phyloP scores from a whole-genome alignment of 768 basidiomycete genomes.

The Lactifluus echinatus region DNA sequence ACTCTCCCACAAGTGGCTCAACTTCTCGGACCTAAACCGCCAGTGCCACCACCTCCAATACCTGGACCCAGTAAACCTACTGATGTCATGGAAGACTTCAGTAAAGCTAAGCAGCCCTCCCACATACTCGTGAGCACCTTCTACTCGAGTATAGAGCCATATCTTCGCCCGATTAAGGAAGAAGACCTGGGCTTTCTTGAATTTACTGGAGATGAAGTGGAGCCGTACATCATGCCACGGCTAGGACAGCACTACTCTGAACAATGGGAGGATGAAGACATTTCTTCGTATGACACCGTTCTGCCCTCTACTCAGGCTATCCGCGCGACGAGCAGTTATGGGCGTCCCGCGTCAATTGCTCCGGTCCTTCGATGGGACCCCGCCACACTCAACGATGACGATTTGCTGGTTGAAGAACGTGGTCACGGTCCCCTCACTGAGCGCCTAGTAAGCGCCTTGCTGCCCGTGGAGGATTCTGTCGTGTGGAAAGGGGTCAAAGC shows the following conservation, averaged over 20 bases:
- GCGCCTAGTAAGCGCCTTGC: conserved; percentile 63
- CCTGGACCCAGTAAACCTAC: conserved; percentile 79
- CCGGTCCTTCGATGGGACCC: conserved; percentile 76
- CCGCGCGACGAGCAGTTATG: conserved; percentile 28
- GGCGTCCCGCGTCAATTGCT: conserved; percentile 32
- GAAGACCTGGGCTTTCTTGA: conserved; percentile 94
- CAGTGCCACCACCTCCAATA: conserved; percentile 51
- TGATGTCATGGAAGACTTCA: conserved; percentile 85
- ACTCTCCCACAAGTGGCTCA: conserved; percentile 40
- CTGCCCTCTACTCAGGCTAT: conserved; percentile 34
- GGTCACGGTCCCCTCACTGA: conserved; percentile 88
- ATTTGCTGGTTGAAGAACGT: conserved; percentile 61
- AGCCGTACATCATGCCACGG: conserved; percentile 79
- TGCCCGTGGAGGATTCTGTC: conserved; percentile 54
- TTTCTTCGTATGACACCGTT: conserved; percentile 36
- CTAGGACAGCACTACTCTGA: conserved; percentile 85
- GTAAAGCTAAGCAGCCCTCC: conserved; percentile 68
- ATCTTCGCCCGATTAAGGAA: conserved; percentile 81
- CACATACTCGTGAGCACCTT: conserved; percentile 70
- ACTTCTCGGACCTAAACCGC: conserved; percentile 54
- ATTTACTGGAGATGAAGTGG: conserved; percentile 83
- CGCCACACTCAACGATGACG: conserved; percentile 64
- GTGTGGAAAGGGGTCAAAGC: conserved; percentile 75
- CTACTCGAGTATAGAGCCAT: conserved; percentile 83
- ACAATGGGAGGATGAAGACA: conserved; percentile 91